These are phyloP conservation scores for Aspergillus thermomutatus DNA, from an alignment of 2,329 filamentous ascomycete species.

Conservation along the genomic window DNA sequence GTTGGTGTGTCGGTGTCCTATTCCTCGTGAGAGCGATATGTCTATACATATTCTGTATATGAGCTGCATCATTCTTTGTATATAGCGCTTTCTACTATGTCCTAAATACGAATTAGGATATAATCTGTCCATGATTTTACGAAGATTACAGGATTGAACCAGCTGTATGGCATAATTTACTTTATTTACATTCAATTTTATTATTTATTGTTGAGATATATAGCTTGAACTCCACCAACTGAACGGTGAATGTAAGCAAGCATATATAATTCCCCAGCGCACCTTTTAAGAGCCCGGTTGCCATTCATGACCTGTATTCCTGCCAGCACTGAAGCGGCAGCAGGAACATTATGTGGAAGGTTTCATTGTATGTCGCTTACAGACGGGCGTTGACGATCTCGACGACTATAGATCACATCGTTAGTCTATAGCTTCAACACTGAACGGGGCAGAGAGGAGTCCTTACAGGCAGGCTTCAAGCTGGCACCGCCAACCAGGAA, in stretches of 20 bases:
- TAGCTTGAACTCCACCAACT: background rate
- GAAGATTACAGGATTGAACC: background rate
- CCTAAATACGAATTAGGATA: background rate
- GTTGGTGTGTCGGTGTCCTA: conserved; percentile 43
- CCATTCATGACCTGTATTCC: background rate
- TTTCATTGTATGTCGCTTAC: conserved; percentile 25
- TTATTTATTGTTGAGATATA: background rate
- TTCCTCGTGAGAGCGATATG: conserved; percentile 30
- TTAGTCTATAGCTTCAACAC: conserved; percentile 16
- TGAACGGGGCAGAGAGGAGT: background rate
- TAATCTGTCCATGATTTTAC: background rate
- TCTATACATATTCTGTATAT: conserved; percentile 1
- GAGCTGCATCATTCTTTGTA: background rate
- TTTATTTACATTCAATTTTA: background rate
- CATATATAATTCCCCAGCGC: background rate
- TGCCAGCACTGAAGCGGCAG: background rate
- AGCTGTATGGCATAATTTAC: background rate
- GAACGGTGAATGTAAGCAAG: background rate
- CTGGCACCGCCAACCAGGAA: conserved; percentile 96
- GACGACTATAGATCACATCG: conserved; percentile 46
- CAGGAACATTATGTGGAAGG: background rate
- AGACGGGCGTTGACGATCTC: conserved; percentile 66
- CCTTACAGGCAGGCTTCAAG: conserved; percentile 90
- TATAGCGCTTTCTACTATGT: background rate
- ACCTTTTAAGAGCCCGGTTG: background rate